Percentiles rank a stretch among this genome's conserved stretches.
Conservation (phyloP, 345 rosid genomes). For the Carallia brachiata region DNA sequence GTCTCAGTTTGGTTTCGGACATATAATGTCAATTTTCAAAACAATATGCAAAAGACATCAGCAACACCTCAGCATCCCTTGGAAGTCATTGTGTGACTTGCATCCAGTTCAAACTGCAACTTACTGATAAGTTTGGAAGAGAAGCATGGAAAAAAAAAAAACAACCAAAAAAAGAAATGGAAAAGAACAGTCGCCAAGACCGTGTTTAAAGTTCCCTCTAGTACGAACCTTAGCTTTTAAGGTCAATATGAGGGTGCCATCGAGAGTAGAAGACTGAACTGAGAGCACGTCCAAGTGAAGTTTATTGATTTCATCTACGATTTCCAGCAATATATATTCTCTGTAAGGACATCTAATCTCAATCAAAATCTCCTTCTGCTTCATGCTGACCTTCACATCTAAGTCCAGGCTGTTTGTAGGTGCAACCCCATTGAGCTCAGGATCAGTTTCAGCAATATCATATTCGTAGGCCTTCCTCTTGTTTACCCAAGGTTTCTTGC, state of each 20-base stretch:
- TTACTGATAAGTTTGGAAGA: too few relatives aligned
- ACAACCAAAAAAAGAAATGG: neutral
- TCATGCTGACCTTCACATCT: slow-evolving; percentile 45
- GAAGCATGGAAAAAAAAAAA: too few relatives aligned
- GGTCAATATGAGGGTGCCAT: slow-evolving; percentile 53
- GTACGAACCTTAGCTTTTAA: slow-evolving; percentile 68
- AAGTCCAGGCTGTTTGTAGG: slow-evolving; percentile 25
- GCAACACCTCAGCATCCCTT: too few relatives aligned
- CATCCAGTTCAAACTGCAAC: too few relatives aligned
- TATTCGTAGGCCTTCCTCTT: slow-evolving; percentile 51
- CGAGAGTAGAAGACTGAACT: slow-evolving; percentile 58
- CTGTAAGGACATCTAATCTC: slow-evolving; percentile 68
- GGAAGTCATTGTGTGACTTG: too few relatives aligned
- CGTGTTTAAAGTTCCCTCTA: neutral
- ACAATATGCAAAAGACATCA: too few relatives aligned
- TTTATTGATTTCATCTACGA: slow-evolving; percentile 72
- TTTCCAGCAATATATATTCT: slow-evolving; percentile 64
- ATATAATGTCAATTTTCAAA: too few relatives aligned
- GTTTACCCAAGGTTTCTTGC: slow-evolving; percentile 43
- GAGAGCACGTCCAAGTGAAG: slow-evolving; percentile 71
- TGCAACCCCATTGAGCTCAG: slow-evolving; percentile 27
- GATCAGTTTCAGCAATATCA: slow-evolving; percentile 42
- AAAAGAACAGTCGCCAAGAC: neutral
- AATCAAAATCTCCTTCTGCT: slow-evolving; percentile 52
- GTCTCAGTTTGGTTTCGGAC: too few relatives aligned